A percentile compares a stretch with the other conserved stretches of the same genome.
Conservation (phyloP, 2,329 filamentous ascomycete species). For the Aureobasidium sp. region DNA sequence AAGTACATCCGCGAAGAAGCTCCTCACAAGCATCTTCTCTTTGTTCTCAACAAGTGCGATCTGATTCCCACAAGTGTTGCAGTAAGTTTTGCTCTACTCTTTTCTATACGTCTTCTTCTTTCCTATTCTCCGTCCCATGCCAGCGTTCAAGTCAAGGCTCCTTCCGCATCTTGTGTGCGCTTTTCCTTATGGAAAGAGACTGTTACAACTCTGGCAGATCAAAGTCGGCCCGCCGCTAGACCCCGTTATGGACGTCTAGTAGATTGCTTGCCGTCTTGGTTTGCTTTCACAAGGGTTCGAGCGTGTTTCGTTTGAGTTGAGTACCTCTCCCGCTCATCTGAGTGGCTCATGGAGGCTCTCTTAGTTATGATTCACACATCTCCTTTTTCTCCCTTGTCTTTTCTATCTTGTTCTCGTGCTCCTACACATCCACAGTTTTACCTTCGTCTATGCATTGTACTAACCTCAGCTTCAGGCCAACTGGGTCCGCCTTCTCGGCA, state of each 20-base stretch:
- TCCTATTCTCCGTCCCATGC: conserved; percentile 35
- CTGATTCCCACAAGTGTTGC: conserved; percentile 85
- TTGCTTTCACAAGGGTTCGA: conserved; percentile 61
- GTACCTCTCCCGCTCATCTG: conserved; percentile 57
- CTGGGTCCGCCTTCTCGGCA: conserved; percentile 84
- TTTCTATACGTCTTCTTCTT: conserved; percentile 14
- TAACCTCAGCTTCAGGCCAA: conserved; percentile 57
- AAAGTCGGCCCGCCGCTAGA: conserved; percentile 63
- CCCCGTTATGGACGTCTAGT: conserved; percentile 54
- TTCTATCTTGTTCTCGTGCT: conserved; percentile 15
- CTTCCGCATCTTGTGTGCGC: conserved; percentile 50
- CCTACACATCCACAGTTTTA: background rate
- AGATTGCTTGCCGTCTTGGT: conserved; percentile 85
- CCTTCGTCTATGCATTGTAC: background rate
- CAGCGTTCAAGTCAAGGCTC: conserved; percentile 87
- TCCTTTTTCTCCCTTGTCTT: conserved; percentile 15
- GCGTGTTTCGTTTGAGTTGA: conserved; percentile 98
- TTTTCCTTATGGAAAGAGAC: conserved; percentile 65
- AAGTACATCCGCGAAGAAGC: conserved; percentile 92
- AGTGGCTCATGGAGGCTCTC: conserved; percentile 69
- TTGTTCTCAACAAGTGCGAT: conserved; percentile 86
- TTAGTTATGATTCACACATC: conserved; percentile 99
- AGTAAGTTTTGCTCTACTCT: conserved; percentile 59
- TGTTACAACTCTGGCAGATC: conserved; percentile 99
- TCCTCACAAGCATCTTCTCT: conserved; percentile 90